Evolutionary conservation across 2,329 filamentous ascomycete species (phyloP).

Genomic region (Graphium sp.): DNA sequence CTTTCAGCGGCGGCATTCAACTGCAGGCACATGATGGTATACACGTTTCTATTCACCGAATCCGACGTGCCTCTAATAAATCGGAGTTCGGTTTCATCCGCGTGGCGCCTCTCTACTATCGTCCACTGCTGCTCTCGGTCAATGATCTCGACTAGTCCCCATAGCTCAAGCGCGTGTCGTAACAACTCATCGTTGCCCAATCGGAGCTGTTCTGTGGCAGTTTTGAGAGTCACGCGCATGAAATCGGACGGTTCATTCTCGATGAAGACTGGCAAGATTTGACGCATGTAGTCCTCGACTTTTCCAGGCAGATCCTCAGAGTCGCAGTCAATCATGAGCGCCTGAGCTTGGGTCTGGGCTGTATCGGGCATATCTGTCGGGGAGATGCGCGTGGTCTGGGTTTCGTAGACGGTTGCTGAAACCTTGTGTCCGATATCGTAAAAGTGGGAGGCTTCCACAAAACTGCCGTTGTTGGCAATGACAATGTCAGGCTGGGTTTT

Average conservation of each 20-base stretch:
- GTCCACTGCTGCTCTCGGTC: slow-evolving; percentile 47
- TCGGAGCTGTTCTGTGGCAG: slow-evolving; percentile 26
- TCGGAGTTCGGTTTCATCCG: slow-evolving; percentile 20
- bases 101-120: slow-evolving; percentile 29
- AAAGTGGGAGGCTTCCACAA: slow-evolving; percentile 44
- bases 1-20: slow-evolving; percentile 48
- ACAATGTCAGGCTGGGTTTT: slow-evolving; percentile 32
- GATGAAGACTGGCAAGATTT: slow-evolving; percentile 39
- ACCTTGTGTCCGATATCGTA: slow-evolving; percentile 22
- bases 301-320: slow-evolving; percentile 41
- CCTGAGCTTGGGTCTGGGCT: slow-evolving; percentile 15
- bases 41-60: slow-evolving; percentile 35
- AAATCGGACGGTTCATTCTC: slow-evolving; percentile 42
- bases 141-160: slow-evolving; percentile 48
- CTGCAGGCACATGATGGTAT: slow-evolving; percentile 45
- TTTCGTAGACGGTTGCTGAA: slow-evolving; percentile 4
- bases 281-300: slow-evolving; percentile 43
- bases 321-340: slow-evolving; percentile 43
- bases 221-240: slow-evolving; percentile 39
- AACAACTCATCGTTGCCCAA: slow-evolving; percentile 34
- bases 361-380: too few relatives aligned
- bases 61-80: slow-evolving; percentile 29
- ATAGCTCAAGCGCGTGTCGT: slow-evolving; percentile 42
- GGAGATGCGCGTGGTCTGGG: slow-evolving; percentile 20
- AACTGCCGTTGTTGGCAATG: slow-evolving; percentile 28